These are phyloP conservation scores for Coelastrella sp. DNA, from an alignment of 139 green algal species.

Conservation along the genomic window DNA sequence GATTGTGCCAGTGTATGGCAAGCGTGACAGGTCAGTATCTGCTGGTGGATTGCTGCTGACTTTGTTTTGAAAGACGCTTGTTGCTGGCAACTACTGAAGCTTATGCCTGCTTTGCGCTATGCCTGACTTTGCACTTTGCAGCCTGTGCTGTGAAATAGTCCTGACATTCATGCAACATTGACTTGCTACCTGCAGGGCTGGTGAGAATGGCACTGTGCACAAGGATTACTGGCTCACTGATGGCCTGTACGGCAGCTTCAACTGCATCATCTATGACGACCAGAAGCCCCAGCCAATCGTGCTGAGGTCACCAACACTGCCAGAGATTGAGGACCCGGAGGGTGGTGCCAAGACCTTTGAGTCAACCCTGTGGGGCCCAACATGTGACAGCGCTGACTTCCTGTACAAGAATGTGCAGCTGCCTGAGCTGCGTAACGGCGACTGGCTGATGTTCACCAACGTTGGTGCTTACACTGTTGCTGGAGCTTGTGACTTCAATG, in stretches of 20 bases:
- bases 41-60: no score
- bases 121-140: no score
- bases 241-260: slow-evolving; percentile 95
- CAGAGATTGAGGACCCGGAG: not conserved
- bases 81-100: not conserved
- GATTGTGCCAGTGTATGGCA: slow-evolving; percentile 84
- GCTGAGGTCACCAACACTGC: slow-evolving; percentile 50
- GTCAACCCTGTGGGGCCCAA: slow-evolving; percentile 88
- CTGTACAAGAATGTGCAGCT: slow-evolving; percentile 76
- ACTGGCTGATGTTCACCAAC: slow-evolving; percentile 92
- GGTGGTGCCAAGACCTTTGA: not conserved
- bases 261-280: slow-evolving; percentile 92
- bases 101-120: no score
- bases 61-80: no score
- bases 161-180: not conserved
- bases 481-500: slow-evolving; percentile 92
- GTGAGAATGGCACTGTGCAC: slow-evolving; percentile 1
- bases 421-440: slow-evolving; percentile 83
- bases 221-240: slow-evolving; percentile 81
- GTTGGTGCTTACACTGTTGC: slow-evolving; percentile 77
- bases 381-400: slow-evolving; percentile 88
- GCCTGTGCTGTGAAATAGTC: no score
- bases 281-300: slow-evolving; percentile 53
- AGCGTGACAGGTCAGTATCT: slow-evolving; percentile 58
- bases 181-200: not conserved